Evolutionary conservation across 2,329 filamentous ascomycete genomes (phyloP), one percentile per base, ranked within the genome.

Genomic region (Lasiodiplodia theobromae): DNA sequence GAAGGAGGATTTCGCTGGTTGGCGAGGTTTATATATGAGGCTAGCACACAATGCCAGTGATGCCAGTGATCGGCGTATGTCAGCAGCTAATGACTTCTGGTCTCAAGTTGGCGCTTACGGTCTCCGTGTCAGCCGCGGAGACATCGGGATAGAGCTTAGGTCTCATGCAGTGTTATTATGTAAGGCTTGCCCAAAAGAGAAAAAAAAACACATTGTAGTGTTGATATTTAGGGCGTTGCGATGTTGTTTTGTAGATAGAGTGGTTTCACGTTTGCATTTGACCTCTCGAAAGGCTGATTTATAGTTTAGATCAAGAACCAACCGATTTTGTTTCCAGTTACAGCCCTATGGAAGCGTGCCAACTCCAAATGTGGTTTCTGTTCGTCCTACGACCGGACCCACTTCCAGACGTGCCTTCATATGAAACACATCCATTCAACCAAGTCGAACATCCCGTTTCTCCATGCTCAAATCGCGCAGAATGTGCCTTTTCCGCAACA

Each of bases 41-140:
- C 2, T 28, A 53, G 21, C 51, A 18, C 23, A 16, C 5, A 16
- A 52, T 16, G 12, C 23, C 14, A 23, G 21, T 14, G 23, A 11
- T 52, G 23, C 25, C 21, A 23, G 54, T 12, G 54, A 14, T n/a
- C 18, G 54, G 54, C 34, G 10, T 10, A 38, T 38, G 54, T 57
- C 28, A 57, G 54, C 54, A 38, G 54, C 54, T 34, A 38, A 57
- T n/a, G 28, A 8, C 54, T 57, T n/a, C 21, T 38, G 11, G 34
- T 38, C 4, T 40, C 54, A 34, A 54, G 11, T n/a, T 56, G 52
- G 52, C 21, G 52, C 52, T 56, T 56, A 56, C 54, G 31, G 31
- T 23, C 34, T 28, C 49, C 11, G 51, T n/a, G 52, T 56, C 52
- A 34, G 52, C 25, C 52, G 18, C 52, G 14, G 18, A 56, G 18